Evolutionary conservation across 352 stramenopile species (phyloP), one percentile per base, ranked within the genome.

Genomic region (Globisporangium viniferum): DNA sequence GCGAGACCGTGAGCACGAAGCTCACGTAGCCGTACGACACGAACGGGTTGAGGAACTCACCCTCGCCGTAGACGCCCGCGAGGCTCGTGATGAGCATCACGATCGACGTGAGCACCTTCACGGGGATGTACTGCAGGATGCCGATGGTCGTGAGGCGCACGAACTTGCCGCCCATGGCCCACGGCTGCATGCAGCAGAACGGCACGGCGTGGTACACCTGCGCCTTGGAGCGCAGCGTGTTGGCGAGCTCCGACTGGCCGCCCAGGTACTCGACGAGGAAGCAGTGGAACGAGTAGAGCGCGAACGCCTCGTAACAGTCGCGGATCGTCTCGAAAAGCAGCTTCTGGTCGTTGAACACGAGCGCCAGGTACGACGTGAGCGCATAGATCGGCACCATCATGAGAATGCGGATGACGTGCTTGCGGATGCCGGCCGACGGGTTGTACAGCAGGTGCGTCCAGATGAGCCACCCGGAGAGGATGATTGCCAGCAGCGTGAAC

Each of bases 361-460:
- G 81, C 70, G 90, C 91, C 54, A 97, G 77, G 70, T 96, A 98
- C 14, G 89, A 97, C 67, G 88, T 96, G 18, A 97, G 77, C 31
- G 80, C 91, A 84, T 98, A 98, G 65, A 98, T 94, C 20, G 93
- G 93, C 33, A 98, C 91, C 93, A 98, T 98, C 68, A 97, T 90
- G 24, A 98, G 73, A 61, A 98, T 98, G 44, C 93, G 89, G 71
- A 98, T 92, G 60, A 98, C 92, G 67, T 97, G 90, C 78, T 94
- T 97, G 74, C 89, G 87, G 74, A 94, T 92, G 41, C 79, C 69
- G 6, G 86, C 75, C 64, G 82, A 85, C 66, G 87, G 89, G 71
- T 96, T 96, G 74, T 93, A 93, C 59, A 93, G 77, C 62, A 96
- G 64, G 68, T 96, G 89, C 68, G 87, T 95, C 87, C 87, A 96